Evolutionary conservation across 2,329 filamentous ascomycete genomes (phyloP), one percentile per base, ranked within the genome.

Genomic region (Daldinia eschscholtzii): DNA sequence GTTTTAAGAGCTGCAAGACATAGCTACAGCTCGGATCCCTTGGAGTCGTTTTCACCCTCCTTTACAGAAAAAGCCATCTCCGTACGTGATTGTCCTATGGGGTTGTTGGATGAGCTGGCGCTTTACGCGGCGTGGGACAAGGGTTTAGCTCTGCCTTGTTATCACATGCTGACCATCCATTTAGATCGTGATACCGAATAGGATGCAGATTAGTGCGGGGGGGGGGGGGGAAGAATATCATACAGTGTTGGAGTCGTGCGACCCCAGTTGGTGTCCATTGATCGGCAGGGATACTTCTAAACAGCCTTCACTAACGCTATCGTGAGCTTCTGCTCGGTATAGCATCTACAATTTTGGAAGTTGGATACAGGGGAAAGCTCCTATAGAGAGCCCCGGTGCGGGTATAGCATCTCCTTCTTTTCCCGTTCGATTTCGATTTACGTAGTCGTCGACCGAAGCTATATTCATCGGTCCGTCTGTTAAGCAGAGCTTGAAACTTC

Each of bases 111-210:
- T 69, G 63, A 61, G 60, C 18, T 62, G 69, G 60, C 69, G 66
- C 69, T 69, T 65, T 67, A 65, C 66, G 69, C 66, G 69, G 65
- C 68, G 53, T 61, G 15, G 33, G 33, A 7, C 6, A 9, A 30
- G 42, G 30, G 62, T 28, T 59, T 52, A 33, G 62, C 42, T 59
- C 53, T 50, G 55, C 55, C 37, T 61, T 66, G 57, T 44, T 61
- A 71, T 71, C 65, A 69, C 63, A 71, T 69, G 69, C 63, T 67
- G 66, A 35, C 55, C 41, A 41, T 66, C 63, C 69, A 69, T 67
- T 64, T 35, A 69, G 39, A 56, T 60, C 39, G 50, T 61, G 57
- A 64, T 67, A 59, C 59, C 46, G 50, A 58, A 59, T 39, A 20
- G 42, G 53, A 69, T 69, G 53, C 35, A 63, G 46, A 59, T 55